phyloP scores from a whole-genome alignment of 768 basidiomycete genomes.

The Hericium coralloides region DNA sequence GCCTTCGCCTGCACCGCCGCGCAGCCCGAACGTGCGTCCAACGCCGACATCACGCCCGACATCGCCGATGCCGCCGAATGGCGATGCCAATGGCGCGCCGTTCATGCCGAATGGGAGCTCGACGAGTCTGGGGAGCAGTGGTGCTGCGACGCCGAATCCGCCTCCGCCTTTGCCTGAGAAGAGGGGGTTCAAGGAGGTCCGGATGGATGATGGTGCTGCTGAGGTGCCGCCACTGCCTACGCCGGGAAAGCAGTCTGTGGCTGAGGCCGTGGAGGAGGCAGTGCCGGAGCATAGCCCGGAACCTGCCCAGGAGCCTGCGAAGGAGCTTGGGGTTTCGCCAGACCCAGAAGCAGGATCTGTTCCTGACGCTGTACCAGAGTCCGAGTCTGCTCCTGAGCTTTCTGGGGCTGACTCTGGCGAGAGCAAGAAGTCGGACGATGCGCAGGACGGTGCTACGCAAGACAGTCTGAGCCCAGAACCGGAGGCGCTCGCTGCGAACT shows the following conservation, averaged over 20 bases:
- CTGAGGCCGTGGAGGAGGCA: not conserved
- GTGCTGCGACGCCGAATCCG: slow-evolving; percentile 19
- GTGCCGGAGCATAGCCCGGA: not conserved
- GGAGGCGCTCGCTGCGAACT: too few relatives aligned
- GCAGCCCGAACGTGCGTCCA: not conserved
- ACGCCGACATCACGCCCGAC: not conserved
- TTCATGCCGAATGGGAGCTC: not conserved
- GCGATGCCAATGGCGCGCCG: not conserved
- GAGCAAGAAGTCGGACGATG: too few relatives aligned
- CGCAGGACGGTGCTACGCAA: too few relatives aligned
- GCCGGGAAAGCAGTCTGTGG: not conserved
- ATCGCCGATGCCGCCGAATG: not conserved
- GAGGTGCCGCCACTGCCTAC: not conserved
- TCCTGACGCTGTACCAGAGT: too few relatives aligned
- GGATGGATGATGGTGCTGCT: not conserved
- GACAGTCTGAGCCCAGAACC: too few relatives aligned
- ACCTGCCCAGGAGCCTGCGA: not conserved
- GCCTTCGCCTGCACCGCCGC: not conserved
- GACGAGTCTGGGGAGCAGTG: slow-evolving; percentile 6
- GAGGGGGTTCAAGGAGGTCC: not conserved
- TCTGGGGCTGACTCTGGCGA: too few relatives aligned
- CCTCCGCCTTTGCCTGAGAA: slow-evolving; percentile 10
- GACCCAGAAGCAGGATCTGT: not conserved
- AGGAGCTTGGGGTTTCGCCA: not conserved
- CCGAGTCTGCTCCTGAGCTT: too few relatives aligned